Conservation (phyloP, 2,329 filamentous ascomycete species). For the Sclerotinia trifoliorum region DNA sequence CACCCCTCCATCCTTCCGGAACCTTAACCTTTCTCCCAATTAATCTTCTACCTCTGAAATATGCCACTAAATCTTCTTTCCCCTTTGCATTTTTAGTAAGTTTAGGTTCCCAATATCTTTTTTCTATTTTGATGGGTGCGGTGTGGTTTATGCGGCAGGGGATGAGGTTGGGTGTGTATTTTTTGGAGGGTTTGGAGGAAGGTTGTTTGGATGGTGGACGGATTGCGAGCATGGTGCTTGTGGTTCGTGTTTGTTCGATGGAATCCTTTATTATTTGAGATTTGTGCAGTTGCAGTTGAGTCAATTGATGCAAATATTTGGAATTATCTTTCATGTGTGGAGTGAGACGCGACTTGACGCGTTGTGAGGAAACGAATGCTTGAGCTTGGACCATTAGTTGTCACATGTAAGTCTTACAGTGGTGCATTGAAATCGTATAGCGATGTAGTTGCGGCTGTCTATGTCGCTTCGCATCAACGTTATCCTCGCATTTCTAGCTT, state of each 20-base stretch:
- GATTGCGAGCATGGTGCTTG: slow-evolving; percentile 9
- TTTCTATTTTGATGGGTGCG: neutral
- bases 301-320: neutral
- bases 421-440: neutral
- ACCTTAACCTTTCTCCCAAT: slow-evolving; percentile 24
- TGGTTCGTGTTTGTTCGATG: neutral
- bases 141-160: slow-evolving; percentile 20
- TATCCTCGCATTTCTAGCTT: neutral
- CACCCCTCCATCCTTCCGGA: slow-evolving; percentile 14
- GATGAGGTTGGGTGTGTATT: slow-evolving; percentile 8
- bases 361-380: neutral
- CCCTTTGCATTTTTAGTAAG: neutral
- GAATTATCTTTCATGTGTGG: neutral
- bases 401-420: neutral
- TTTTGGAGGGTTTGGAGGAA: slow-evolving; percentile 11
- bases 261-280: neutral
- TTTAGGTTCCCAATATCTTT: slow-evolving; percentile 19
- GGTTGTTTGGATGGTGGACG: slow-evolving; percentile 6
- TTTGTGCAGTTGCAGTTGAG: neutral
- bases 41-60: slow-evolving; percentile 19
- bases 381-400: neutral
- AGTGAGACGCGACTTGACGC: slow-evolving; percentile 6
- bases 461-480: too few relatives aligned
- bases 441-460: neutral
- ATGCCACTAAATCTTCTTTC: neutral